Evolutionary conservation across 75 land plant genomes (phyloP).

Genomic region (Pinus taeda): DNA sequence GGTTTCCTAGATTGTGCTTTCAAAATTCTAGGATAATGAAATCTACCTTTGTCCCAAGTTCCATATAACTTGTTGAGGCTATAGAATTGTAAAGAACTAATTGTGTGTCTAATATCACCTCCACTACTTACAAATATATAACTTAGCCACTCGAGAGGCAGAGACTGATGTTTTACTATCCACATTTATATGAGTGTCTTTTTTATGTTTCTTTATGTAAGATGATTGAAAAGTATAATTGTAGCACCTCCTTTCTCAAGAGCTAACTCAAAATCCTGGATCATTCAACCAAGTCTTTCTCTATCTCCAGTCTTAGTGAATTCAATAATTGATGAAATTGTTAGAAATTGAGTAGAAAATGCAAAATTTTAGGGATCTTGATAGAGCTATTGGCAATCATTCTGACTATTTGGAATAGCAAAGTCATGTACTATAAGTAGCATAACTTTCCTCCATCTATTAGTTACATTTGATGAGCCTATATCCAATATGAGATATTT

Average conservation of each 20-base stretch:
- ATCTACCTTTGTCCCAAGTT: slow-evolving; percentile 14
- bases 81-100: slow-evolving; percentile 72
- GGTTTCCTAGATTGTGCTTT: neutral
- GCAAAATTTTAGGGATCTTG: slow-evolving; percentile 51
- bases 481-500: slow-evolving; percentile 53
- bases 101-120: slow-evolving; percentile 90
- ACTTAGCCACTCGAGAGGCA: slow-evolving; percentile 42
- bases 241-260: slow-evolving; percentile 70
- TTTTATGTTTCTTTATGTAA: slow-evolving; percentile 71
- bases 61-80: slow-evolving; percentile 23
- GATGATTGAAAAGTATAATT: slow-evolving; percentile 86
- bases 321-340: slow-evolving; percentile 62
- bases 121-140: slow-evolving; percentile 71
- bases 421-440: slow-evolving; percentile 84
- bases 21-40: neutral
- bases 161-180: slow-evolving; percentile 40
- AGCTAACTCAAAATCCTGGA: slow-evolving; percentile 45
- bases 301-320: slow-evolving; percentile 39
- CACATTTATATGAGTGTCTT: slow-evolving; percentile 64
- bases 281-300: slow-evolving; percentile 10
- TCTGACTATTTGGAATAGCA: slow-evolving; percentile 56
- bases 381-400: slow-evolving; percentile 38
- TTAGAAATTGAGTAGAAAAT: slow-evolving; percentile 55
- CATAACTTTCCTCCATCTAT: slow-evolving; percentile 18
- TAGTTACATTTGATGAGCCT: slow-evolving; percentile 9